Base-by-base conservation (phyloP, 768 basidiomycete species). In the Leccinellum luteum region DNA sequence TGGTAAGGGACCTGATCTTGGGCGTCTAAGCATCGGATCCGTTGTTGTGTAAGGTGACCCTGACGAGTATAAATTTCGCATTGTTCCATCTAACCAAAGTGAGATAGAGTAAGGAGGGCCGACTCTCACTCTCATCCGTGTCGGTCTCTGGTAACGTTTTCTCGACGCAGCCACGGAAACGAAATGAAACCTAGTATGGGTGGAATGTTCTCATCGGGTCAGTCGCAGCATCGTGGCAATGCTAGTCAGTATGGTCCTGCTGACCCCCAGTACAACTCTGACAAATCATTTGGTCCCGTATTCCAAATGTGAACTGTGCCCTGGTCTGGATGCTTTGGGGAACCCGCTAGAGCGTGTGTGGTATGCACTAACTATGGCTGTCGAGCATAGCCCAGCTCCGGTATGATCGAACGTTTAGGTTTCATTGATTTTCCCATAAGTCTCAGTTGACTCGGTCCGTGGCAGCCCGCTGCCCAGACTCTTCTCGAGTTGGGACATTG, bases 1-100 rank as follows among this genome's bases (percentile, higher is more conserved):
- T 72, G 71, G 69, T 60, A 34, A 51, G 51, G 70, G 70, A 55
- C 64, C 66, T 70, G 67, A 73, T 66, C 65, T 68, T 60, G 59
- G 28, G 63, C 54, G 52, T 59, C 57, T 55, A 63, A 52, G 31
- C 45, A 57, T 54, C 49, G 49, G 54, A 55, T 53, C 31, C 19
- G 52, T 58, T 64, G 56, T 56, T 31, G 25, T 19, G 30, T 66
- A 57, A 59, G 51, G 50, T 23, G 67, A 66, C 64, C 71, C 70
- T 71, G 70, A 66, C 38, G 21, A 49, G 57, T 50, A 55, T 58
- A 59, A 60, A 48, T 66, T 60, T 56, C 59, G 55, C 56, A 58
- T 44, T 53, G 47, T 50, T 34, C 27, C 45, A 52, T 60, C 64
- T 73, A 69, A 69, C 71, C 73, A 73, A 71, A 73, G 66, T 60